Evolutionary conservation across 2,329 filamentous ascomycete species (phyloP), one percentile per base, ranked within the genome.

Genomic region (Cyphellophora europaea): DNA sequence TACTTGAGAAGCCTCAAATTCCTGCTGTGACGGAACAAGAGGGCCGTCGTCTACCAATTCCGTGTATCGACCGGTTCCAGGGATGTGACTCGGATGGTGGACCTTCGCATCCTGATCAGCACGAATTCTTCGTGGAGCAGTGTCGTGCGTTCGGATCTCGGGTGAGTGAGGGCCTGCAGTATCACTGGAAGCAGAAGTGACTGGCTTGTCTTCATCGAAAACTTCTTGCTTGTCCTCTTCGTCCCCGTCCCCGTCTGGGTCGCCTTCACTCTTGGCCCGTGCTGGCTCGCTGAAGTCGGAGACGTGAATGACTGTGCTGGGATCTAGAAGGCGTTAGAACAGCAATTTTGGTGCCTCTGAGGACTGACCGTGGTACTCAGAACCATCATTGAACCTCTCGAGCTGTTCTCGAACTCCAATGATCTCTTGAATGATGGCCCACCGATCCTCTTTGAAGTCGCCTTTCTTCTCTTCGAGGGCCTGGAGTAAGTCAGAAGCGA

Each of bases 341-440:
- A n/a, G n/a, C n/a, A n/a, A n/a, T n/a, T n/a, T n/a, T n/a, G n/a
- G n/a, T n/a, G n/a, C n/a, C n/a, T n/a, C n/a, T n/a, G n/a, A n/a
- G 17, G 14, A 38, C 48, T 23, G 17, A 50, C 48, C 40, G n/a
- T 8, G 8, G 21, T 25, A 25, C 21, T 8, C n/a, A n/a, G 8
- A 8, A n/a, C 21, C 21, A 25, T 32, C 34, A 25, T 47, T 42
- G 21, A 41, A 50, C 18, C 42, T 41, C 35, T 50, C 45, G 32
- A 47, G 40, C 23, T 35, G 38, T n/a, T 37, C 33, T 36, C 48
- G 32, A 6, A 44, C 35, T 10, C 38, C 28, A 29, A 44, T 39
- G 15, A 50, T 43, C 11, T 50, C 35, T 11, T 42, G 30, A 13
- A 50, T 38, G 13, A 47, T 45, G 18, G 40, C 38, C 38, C 40